Evolutionary conservation across 1,284 basidiomycete genomes (phyloP).

Genomic region (Fomitiporia mediterranea): DNA sequence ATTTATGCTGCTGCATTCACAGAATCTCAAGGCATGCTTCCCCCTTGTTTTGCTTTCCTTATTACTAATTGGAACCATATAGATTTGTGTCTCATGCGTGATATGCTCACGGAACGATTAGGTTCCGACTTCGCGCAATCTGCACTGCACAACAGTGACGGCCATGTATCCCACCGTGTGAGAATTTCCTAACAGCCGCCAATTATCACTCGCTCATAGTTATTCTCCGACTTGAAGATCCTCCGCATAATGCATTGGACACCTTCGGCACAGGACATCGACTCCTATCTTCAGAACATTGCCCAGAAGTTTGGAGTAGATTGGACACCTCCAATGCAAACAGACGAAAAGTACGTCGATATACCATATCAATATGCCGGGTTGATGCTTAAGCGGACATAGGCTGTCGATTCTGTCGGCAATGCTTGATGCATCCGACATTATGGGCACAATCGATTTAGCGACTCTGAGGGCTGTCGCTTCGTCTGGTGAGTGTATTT

Average conservation of each 20-base stretch:
- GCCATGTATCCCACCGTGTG: constrained; percentile 52
- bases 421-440: constrained; percentile 41
- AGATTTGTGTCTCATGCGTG: constrained; percentile 57
- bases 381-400: constrained; percentile 7
- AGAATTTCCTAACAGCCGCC: constrained; percentile 22
- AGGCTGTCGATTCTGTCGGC: constrained; percentile 36
- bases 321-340: constrained; percentile 57
- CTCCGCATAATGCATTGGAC: constrained; percentile 46
- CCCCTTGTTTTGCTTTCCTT: background rate
- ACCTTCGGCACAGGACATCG: constrained; percentile 51
- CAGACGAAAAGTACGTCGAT: constrained; percentile 51
- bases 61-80: constrained; percentile 4
- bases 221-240: constrained; percentile 34
- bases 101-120: constrained; percentile 49
- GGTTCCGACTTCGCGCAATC: constrained; percentile 54
- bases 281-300: constrained; percentile 50
- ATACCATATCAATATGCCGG: constrained; percentile 3
- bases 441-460: constrained; percentile 19
- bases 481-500: constrained; percentile 15
- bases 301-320: constrained; percentile 49
- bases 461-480: constrained; percentile 18
- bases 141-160: constrained; percentile 46
- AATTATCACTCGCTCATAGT: background rate
- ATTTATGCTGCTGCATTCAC: constrained; percentile 55
- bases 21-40: constrained; percentile 49